phyloP scores from a whole-genome alignment of 106 monocot species.

The Gastrodia elata region DNA sequence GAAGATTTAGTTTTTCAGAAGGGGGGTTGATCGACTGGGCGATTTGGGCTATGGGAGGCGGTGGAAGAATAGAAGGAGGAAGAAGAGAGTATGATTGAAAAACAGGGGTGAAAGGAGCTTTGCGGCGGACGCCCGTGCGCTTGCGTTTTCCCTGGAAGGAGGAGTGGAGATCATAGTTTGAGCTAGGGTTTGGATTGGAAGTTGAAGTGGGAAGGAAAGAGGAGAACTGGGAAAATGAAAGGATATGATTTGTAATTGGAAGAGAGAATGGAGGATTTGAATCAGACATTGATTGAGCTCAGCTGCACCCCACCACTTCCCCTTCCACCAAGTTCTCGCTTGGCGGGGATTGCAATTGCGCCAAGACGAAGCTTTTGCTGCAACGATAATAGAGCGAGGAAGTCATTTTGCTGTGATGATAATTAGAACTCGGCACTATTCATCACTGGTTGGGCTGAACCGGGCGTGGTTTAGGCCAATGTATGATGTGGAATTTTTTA shows the following conservation, averaged over 20 bases:
- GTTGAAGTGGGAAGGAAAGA: neutral
- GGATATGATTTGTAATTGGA: neutral
- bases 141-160: slow-evolving; percentile 67
- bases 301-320: neutral
- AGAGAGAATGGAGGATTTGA: neutral
- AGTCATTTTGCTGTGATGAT: no score
- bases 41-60: neutral
- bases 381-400: neutral
- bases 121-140: slow-evolving; percentile 86
- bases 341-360: neutral
- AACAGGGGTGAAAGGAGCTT: slow-evolving; percentile 14
- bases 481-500: no score
- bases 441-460: no score
- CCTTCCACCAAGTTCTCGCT: neutral
- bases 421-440: no score
- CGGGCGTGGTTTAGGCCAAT: no score
- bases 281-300: slow-evolving; percentile 5
- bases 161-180: slow-evolving; percentile 24
- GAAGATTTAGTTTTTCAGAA: neutral
- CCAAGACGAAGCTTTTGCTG: neutral
- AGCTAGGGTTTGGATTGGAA: slow-evolving; percentile 18
- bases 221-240: neutral
- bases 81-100: slow-evolving; percentile 5
- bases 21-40: neutral
- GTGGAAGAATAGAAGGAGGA: slow-evolving; percentile 1